Percentiles rank a stretch among this genome's conserved stretches.
Conservation (phyloP, 495 filamentous ascomycete species). For the Neohortaea acidophila region DNA sequence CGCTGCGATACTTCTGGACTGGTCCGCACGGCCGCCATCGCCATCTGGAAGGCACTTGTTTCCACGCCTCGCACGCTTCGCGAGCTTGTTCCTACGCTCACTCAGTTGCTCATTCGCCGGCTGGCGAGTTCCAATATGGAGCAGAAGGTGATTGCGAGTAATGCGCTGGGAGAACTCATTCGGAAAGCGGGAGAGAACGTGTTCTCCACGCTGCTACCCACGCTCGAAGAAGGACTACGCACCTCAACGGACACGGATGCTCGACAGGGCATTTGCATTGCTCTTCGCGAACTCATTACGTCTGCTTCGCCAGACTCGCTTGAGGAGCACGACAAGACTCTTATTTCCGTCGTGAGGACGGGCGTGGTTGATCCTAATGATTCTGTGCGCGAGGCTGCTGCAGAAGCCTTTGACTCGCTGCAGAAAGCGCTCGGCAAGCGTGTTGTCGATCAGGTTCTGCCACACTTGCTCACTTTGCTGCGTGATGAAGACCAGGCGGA, state of each 20-base stretch:
- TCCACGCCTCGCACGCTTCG: conserved; percentile 84
- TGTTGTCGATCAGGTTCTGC: conserved; percentile 85
- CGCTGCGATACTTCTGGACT: conserved; percentile 90
- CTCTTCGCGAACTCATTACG: conserved; percentile 77
- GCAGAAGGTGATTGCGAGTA: conserved; percentile 95
- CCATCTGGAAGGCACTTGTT: conserved; percentile 92
- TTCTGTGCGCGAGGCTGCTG: conserved; percentile 87
- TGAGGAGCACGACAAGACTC: conserved; percentile 85
- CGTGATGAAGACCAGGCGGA: conserved; percentile 73
- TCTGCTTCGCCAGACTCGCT: conserved; percentile 82
- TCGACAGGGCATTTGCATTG: conserved; percentile 94
- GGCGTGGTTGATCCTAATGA: conserved; percentile 79
- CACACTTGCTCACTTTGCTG: conserved; percentile 75
- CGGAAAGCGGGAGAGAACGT: conserved; percentile 92
- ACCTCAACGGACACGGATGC: conserved; percentile 81
- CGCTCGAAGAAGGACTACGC: conserved; percentile 82
- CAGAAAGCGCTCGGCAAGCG: conserved; percentile 88
- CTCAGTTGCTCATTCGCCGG: conserved; percentile 83
- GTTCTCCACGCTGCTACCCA: conserved; percentile 70
- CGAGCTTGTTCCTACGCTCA: conserved; percentile 85
- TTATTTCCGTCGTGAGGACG: conserved; percentile 86
- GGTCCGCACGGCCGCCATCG: conserved; percentile 78
- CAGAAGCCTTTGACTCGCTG: conserved; percentile 88
- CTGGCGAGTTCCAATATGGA: conserved; percentile 94
- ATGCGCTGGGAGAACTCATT: conserved; percentile 89